Conservation (phyloP, 1,139 yeast genomes). For the Zygosaccharomyces pseudobailii region DNA sequence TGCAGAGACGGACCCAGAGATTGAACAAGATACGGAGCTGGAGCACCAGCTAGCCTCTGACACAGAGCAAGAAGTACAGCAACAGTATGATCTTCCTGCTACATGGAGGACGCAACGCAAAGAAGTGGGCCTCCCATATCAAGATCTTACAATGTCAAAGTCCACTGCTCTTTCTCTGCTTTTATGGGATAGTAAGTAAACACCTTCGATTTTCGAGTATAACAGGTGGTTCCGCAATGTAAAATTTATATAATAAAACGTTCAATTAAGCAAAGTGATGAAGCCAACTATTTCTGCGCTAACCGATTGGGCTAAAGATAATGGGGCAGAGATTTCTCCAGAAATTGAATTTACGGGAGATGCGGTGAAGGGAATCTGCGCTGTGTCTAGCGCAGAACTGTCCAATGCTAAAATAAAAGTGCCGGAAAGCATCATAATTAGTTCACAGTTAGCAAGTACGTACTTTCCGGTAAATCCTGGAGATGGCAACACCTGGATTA, state of each 20-base stretch:
- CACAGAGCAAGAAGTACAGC: not conserved
- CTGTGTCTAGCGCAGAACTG: conserved; percentile 28
- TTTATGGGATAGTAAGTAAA: not conserved
- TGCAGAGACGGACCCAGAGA: not conserved
- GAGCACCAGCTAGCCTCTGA: not conserved
- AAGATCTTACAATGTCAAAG: not conserved
- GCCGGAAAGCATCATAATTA: conserved; percentile 41
- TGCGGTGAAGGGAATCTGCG: conserved; percentile 39
- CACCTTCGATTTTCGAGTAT: not conserved
- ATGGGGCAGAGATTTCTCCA: conserved; percentile 44
- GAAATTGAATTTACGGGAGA: conserved; percentile 32
- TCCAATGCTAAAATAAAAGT: conserved; percentile 31
- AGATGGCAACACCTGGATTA: conserved; percentile 39
- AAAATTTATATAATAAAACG: not conserved
- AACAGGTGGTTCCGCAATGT: not conserved
- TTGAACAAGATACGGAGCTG: not conserved
- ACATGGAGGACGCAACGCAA: conserved; percentile 2
- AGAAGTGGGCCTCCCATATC: conserved; percentile 1
- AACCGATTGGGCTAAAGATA: conserved; percentile 46
- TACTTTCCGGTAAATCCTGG: conserved; percentile 34
- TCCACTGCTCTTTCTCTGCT: conserved; percentile 1
- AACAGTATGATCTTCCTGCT: not conserved
- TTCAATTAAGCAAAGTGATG: not conserved
- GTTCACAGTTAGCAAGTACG: conserved; percentile 40
- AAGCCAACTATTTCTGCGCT: conserved; percentile 20